A percentile compares a stretch with the other conserved stretches of the same genome.
These are phyloP conservation scores for Amanita inopinata DNA, from an alignment of 768 basidiomycete species.

Conservation along the genomic window DNA sequence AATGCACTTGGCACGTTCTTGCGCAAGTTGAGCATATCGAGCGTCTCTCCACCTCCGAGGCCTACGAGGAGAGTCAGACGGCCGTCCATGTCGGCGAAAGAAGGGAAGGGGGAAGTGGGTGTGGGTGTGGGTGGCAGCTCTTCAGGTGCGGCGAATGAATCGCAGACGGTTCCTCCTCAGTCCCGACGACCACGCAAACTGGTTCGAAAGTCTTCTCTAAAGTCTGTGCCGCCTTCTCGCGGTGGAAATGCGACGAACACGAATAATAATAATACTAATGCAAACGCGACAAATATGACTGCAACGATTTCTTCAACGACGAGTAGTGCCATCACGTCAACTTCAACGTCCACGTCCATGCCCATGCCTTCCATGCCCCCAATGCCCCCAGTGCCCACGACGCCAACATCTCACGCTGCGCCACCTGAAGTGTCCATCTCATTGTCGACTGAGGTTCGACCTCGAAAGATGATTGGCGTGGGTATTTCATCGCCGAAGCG, in stretches of 20 bases:
- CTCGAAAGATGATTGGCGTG: too few relatives aligned
- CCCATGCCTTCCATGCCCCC: too few relatives aligned
- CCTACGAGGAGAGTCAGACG: neutral
- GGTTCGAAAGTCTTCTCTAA: too few relatives aligned
- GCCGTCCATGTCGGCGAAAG: neutral
- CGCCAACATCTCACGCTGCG: too few relatives aligned
- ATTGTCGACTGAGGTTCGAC: too few relatives aligned
- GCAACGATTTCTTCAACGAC: too few relatives aligned
- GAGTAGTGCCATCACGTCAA: too few relatives aligned
- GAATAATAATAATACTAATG: neutral
- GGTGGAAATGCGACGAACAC: neutral
- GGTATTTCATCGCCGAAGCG: too few relatives aligned
- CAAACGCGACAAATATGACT: neutral
- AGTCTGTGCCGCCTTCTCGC: too few relatives aligned
- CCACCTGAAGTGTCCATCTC: too few relatives aligned
- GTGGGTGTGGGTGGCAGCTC: neutral
- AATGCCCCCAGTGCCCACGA: too few relatives aligned
- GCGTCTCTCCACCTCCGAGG: neutral
- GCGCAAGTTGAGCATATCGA: constrained; percentile 3
- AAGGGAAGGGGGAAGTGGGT: neutral
- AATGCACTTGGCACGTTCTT: neutral
- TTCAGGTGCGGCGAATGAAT: too few relatives aligned
- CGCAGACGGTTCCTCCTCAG: neutral
- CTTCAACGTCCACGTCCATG: neutral
- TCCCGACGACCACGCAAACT: neutral